phyloP scores from a whole-genome alignment of 1,284 basidiomycete genomes.

The Fomitopsis schrenkii region DNA sequence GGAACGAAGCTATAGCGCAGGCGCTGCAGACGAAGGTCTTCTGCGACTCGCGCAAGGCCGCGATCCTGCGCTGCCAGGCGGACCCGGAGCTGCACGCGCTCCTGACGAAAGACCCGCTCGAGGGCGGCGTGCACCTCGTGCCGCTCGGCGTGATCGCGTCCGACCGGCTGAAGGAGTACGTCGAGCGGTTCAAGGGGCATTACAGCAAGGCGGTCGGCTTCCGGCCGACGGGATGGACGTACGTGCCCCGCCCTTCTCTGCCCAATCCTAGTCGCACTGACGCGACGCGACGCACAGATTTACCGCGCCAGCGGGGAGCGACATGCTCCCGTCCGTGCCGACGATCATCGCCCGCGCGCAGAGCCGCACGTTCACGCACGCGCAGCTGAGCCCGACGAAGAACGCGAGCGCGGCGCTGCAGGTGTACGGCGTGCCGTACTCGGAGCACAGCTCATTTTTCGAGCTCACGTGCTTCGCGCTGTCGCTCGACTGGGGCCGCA shows the following conservation, averaged over 20 bases:
- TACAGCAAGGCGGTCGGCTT: conserved; percentile 82
- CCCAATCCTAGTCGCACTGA: neutral
- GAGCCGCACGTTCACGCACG: conserved; percentile 59
- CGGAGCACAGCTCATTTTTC: conserved; percentile 93
- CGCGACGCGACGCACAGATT: conserved; percentile 41
- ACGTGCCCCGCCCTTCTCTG: conserved; percentile 26
- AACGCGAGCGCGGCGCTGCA: conserved; percentile 69
- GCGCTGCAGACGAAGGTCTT: conserved; percentile 85
- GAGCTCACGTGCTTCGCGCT: conserved; percentile 94
- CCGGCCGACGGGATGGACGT: conserved; percentile 95
- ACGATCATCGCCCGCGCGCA: conserved; percentile 67
- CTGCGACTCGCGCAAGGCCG: conserved; percentile 81
- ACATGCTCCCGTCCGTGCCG: conserved; percentile 58
- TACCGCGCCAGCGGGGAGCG: conserved; percentile 63
- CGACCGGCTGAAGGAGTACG: conserved; percentile 77
- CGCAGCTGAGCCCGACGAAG: conserved; percentile 65
- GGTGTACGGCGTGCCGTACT: conserved; percentile 91
- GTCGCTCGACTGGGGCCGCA: conserved; percentile 74
- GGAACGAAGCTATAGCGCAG: conserved; percentile 70
- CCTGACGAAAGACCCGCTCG: conserved; percentile 73
- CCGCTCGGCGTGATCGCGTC: conserved; percentile 77
- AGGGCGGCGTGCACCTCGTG: conserved; percentile 83
- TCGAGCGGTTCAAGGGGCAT: conserved; percentile 69
- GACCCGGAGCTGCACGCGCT: conserved; percentile 81
- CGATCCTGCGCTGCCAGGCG: conserved; percentile 76